Base-by-base conservation (phyloP, 2,329 filamentous ascomycete species). In the Neoarthrinium moseri region DNA sequence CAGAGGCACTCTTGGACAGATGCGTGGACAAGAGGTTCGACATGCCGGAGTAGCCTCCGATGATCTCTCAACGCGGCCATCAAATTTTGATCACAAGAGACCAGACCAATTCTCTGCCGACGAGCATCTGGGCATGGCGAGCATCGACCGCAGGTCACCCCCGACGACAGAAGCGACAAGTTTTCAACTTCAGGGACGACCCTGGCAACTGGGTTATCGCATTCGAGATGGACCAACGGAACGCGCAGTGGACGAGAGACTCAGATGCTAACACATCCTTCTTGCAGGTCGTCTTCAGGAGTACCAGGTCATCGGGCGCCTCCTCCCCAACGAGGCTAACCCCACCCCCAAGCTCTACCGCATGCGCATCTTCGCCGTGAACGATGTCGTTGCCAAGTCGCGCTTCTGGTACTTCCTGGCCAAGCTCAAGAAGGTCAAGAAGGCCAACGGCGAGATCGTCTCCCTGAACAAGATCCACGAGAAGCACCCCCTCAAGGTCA, bases 321-420 rank as follows among this genome's bases (percentile, higher is more conserved):
- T 96, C 79, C 78, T 99, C 87, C 94, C 94, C 78, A 89, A 87
- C 70, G 94, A 99, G 82, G 82, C 87, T 73, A 95, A 96, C 84
- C 91, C 92, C 69, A 90, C 89, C 68, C 94, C 94, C 66, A 92
- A 94, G 81, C 87, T 99, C 76, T 99, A 97, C 87, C 91, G 94
- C 78, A 99, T 99, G 94, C 91, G 91, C 75, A 96, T 99, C 77
- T 99, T 99, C 75, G 94, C 94, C 62, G 89, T 91, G 65, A 99
- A 99, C 80, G 82, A 86, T 67, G 94, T 96, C 63, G 91, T 99
- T 68, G 94, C 95, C 73, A 99, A 99, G 87, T 96, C 91, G 72
- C 89, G 94, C 71, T 99, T 96, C 88, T 99, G 95, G 95, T 99
- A 99, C 85, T 99, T 99, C 85, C 80, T 99, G 75, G 90, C 91